These are phyloP conservation scores for Tylopilus sp. DNA, from an alignment of 1,284 basidiomycete genomes.

Conservation along the genomic window DNA sequence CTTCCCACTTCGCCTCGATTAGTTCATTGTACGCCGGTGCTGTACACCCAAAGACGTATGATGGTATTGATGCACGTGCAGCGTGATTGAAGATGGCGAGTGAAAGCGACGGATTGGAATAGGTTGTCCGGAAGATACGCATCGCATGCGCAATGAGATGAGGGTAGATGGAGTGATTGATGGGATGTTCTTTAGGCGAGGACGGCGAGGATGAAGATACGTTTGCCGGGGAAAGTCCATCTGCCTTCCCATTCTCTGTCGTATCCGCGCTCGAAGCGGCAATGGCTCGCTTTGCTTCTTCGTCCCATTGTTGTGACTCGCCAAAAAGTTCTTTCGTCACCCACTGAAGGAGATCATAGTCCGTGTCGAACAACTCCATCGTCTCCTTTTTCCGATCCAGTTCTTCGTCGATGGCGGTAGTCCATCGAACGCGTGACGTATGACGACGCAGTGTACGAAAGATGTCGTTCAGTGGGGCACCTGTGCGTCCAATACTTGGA, in stretches of 20 bases:
- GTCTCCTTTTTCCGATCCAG: slow-evolving; percentile 84
- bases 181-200: slow-evolving; percentile 42
- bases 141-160: slow-evolving; percentile 81
- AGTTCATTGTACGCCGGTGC: slow-evolving; percentile 89
- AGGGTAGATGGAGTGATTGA: slow-evolving; percentile 77
- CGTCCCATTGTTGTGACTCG: slow-evolving; percentile 62
- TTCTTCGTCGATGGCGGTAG: slow-evolving; percentile 62
- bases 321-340: slow-evolving; percentile 77
- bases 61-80: slow-evolving; percentile 75
- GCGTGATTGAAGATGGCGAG: slow-evolving; percentile 88
- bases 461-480: slow-evolving; percentile 39
- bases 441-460: slow-evolving; percentile 58
- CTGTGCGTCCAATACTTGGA: slow-evolving; percentile 27
- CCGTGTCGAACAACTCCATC: slow-evolving; percentile 76
- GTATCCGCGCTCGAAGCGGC: neutral
- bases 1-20: slow-evolving; percentile 82
- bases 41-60: slow-evolving; percentile 89
- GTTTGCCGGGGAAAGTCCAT: neutral
- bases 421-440: slow-evolving; percentile 61
- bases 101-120: slow-evolving; percentile 82
- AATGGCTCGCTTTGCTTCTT: slow-evolving; percentile 52
- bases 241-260: neutral
- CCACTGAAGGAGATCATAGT: slow-evolving; percentile 83
- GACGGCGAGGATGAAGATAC: slow-evolving; percentile 4
- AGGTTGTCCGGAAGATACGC: slow-evolving; percentile 79